Evolutionary conservation across 768 basidiomycete species (phyloP).

Genomic region (Rhodosporidiobolus odoratus): DNA sequence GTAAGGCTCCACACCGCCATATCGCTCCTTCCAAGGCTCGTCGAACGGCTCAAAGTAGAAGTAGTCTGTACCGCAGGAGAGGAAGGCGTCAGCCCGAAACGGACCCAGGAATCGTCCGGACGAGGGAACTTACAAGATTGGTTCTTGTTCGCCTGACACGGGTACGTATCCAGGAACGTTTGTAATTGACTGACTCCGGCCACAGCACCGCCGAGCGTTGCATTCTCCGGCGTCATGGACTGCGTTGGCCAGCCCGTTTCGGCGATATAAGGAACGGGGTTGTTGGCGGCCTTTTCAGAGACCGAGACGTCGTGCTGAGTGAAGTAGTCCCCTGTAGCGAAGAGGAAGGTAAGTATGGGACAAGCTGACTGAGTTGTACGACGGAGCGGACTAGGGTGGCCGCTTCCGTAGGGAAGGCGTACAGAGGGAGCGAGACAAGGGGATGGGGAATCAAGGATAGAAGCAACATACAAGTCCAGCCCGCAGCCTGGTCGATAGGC

Average conservation of each 20-base stretch:
- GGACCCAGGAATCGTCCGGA: not conserved
- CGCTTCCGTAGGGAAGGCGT: no score
- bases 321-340: slow-evolving; percentile 60
- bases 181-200: slow-evolving; percentile 46
- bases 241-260: slow-evolving; percentile 62
- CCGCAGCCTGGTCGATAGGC: slow-evolving; percentile 61
- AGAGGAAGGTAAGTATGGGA: not conserved
- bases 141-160: slow-evolving; percentile 78
- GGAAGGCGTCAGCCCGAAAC: not conserved
- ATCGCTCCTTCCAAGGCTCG: slow-evolving; percentile 38
- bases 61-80: not conserved
- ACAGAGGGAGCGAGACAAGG: not conserved
- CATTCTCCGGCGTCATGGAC: slow-evolving; percentile 40
- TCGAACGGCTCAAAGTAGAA: slow-evolving; percentile 1
- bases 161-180: slow-evolving; percentile 76
- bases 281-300: slow-evolving; percentile 61
- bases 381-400: no score
- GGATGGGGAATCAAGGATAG: not conserved
- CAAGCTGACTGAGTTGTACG: no score
- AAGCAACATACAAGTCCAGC: slow-evolving; percentile 59
- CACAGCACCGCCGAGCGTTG: slow-evolving; percentile 27
- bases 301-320: slow-evolving; percentile 49
- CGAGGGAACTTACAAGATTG: slow-evolving; percentile 47
- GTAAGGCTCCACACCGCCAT: slow-evolving; percentile 54
- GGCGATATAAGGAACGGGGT: slow-evolving; percentile 79